Conservation (phyloP, 257 asterid genomes). For the Oldenlandia corymbosa region DNA sequence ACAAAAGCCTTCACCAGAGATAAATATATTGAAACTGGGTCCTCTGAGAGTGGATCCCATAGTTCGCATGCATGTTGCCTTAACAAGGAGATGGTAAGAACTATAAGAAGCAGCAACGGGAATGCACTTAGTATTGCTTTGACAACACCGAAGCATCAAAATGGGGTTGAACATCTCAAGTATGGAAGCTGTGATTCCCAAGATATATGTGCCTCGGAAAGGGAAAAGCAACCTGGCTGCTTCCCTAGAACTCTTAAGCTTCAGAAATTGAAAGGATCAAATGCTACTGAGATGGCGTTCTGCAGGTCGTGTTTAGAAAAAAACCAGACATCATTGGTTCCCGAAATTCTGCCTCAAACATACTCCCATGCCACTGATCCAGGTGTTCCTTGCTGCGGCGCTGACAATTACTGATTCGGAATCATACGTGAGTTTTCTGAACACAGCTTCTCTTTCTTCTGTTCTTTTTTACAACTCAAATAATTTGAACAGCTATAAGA, state of each 20-base stretch:
- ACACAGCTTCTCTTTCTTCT: background rate
- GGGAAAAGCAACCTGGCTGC: conserved; percentile 32
- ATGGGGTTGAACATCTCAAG: conserved; percentile 21
- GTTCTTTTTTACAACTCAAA: background rate
- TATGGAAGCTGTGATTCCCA: conserved; percentile 21
- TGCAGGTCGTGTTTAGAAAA: conserved; percentile 12
- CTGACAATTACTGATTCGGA: conserved; percentile 18
- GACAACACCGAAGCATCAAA: conserved; percentile 21
- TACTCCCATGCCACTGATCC: conserved; percentile 25
- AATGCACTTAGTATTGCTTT: conserved; percentile 48
- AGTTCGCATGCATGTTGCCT: conserved; percentile 43
- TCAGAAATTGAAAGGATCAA: conserved; percentile 17
- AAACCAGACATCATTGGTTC: conserved; percentile 20
- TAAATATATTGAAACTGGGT: conserved; percentile 42
- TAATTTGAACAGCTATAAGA: background rate
- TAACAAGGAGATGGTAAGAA: conserved; percentile 40
- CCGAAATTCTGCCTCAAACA: conserved; percentile 20
- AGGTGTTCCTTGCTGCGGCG: conserved; percentile 22
- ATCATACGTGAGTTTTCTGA: conserved; percentile 21
- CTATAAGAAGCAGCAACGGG: conserved; percentile 51
- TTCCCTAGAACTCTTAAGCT: conserved; percentile 25
- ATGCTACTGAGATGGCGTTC: conserved; percentile 13
- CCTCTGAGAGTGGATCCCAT: conserved; percentile 57
- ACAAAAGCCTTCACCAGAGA: conserved; percentile 35
- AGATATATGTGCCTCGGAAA: conserved; percentile 23